phyloP scores from a whole-genome alignment of 345 rosid genomes.

The Brassica rapa region DNA sequence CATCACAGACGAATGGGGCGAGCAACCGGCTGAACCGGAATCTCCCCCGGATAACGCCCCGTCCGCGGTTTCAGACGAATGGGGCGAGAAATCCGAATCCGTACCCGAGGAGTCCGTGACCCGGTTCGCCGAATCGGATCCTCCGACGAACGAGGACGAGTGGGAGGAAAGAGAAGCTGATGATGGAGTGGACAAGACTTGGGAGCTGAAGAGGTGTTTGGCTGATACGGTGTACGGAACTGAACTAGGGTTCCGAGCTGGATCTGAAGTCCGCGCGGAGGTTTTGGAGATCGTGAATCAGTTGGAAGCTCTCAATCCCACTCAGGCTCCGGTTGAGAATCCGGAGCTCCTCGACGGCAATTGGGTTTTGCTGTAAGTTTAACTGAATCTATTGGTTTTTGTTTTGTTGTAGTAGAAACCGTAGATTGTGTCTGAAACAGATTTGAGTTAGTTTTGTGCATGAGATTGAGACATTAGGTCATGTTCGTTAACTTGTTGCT shows the following conservation, averaged over 20 bases:
- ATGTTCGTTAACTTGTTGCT: no score
- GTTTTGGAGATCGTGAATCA: slow-evolving; percentile 83
- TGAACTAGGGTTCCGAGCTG: slow-evolving; percentile 75
- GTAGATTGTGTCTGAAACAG: background rate
- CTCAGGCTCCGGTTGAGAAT: slow-evolving; percentile 64
- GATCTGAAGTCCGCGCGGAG: slow-evolving; percentile 76
- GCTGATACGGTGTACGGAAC: slow-evolving; percentile 83
- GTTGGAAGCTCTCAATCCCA: slow-evolving; percentile 83
- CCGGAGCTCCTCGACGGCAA: slow-evolving; percentile 75
- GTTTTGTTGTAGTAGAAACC: background rate
- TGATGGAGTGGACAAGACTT: slow-evolving; percentile 29
- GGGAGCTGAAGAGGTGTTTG: slow-evolving; percentile 77
- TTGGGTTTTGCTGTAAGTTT: slow-evolving; percentile 88
- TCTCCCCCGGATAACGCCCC: slow-evolving; percentile 25
- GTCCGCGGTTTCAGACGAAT: slow-evolving; percentile 59
- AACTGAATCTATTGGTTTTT: background rate
- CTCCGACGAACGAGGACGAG: slow-evolving; percentile 80
- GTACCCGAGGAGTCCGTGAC: slow-evolving; percentile 44
- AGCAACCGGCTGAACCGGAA: slow-evolving; percentile 41
- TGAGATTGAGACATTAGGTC: no score
- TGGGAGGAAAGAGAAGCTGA: slow-evolving; percentile 51
- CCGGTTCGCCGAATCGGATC: slow-evolving; percentile 64
- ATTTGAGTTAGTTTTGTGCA: background rate
- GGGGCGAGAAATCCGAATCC: slow-evolving; percentile 72
- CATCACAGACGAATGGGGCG: slow-evolving; percentile 72